Evolutionary conservation across 1,139 yeast species (phyloP), one percentile per base, ranked within the genome.

Genomic region (Insectozyma bohioensis): DNA sequence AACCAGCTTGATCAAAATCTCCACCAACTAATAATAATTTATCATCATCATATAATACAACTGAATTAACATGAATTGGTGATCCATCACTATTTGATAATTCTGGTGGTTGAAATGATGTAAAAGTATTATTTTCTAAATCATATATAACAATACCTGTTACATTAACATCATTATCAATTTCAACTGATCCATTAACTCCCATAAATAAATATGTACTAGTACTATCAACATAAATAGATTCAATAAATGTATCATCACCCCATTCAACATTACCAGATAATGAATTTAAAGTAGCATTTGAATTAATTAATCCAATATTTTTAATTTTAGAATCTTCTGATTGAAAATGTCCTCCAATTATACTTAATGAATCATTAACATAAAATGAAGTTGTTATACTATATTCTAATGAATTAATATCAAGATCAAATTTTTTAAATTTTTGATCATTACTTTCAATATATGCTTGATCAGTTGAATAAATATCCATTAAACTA

Each of bases 21-120:
- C 98, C 98, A 30, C 86, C 95, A 8, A 86, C 84, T 24, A 87
- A 64, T 12, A 88, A 54, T 15, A 72, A 66, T 15, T 68, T 54
- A 6, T 67, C 67, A 19, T 62, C 59, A 21, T 78, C 80, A 42
- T 75, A 71, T 36, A 70, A 65, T 2, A 72, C 76, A 39, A 85
- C 57, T 2, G 82, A 58, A 36, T 73, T 75, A 6, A 85, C 74
- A 24, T 52, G 46, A 3, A 74, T 62, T 10, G 55, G 26, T 15
- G 46, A 31, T 39, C 50, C 56, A 44, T 50, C 40, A 24, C 32
- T 32, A 10, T 46, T 51, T 3, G 64, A 51, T 24, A 72, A 56
- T 26, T 50, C 56, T 0, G 75, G 67, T 5, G 84, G 85, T 47
- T 78, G 85, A 36, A 60, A 54, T 7, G 53, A 42, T 2, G 72